Evolutionary conservation across 306 rosid genomes (phyloP).

Genomic region (Trifolium fragiferum): DNA sequence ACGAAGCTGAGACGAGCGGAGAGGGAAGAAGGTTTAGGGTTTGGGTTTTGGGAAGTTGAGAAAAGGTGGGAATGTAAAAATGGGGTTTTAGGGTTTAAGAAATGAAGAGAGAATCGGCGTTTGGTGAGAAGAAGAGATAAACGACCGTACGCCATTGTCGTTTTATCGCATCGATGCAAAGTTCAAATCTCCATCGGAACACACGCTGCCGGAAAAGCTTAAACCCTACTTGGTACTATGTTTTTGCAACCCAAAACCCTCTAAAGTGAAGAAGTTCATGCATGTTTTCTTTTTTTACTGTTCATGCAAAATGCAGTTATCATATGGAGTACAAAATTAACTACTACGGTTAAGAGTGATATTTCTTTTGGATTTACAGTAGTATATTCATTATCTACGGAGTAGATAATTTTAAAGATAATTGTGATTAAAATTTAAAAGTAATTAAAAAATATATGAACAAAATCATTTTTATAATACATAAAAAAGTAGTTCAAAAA

Average conservation of each 20-base stretch:
- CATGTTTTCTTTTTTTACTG: no score
- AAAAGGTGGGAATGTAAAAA: constrained; percentile 39
- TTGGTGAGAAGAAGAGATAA: constrained; percentile 68
- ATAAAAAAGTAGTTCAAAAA: no score
- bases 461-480: no score
- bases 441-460: no score
- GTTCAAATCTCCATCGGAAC: constrained; percentile 46
- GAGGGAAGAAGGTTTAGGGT: constrained; percentile 67
- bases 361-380: no score
- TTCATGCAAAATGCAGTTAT: background rate
- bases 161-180: background rate
- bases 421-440: no score
- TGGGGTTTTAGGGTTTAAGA: constrained; percentile 46
- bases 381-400: no score
- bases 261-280: background rate
- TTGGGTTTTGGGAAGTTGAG: constrained; percentile 49
- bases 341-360: no score
- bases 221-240: constrained; percentile 48
- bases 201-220: constrained; percentile 25
- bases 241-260: background rate
- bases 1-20: constrained; percentile 90
- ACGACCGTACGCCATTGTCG: constrained; percentile 63
- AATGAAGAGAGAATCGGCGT: constrained; percentile 50
- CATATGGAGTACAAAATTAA: no score
- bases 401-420: no score